These are phyloP conservation scores for Fusarium oxysporum DNA, from an alignment of 2,329 filamentous ascomycete genomes.

Conservation along the genomic window DNA sequence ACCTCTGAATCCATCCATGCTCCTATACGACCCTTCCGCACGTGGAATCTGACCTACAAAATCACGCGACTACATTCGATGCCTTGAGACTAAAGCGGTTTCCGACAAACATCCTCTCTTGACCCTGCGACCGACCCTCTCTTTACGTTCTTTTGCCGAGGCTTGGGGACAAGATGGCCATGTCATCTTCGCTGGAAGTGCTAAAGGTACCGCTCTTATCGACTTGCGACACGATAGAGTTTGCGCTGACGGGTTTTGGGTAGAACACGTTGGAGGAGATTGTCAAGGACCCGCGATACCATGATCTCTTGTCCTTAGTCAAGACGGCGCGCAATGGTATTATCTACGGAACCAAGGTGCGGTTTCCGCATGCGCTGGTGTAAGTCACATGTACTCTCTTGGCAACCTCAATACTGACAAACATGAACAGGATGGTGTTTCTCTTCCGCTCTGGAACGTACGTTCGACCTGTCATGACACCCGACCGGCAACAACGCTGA, in stretches of 20 bases:
- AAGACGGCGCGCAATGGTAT: slow-evolving; percentile 97
- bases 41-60: slow-evolving; percentile 3
- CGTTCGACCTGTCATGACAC: slow-evolving; percentile 48
- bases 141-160: slow-evolving; percentile 35
- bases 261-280: slow-evolving; percentile 80
- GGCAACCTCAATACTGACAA: slow-evolving; percentile 31
- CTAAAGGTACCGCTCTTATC: slow-evolving; percentile 43
- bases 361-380: slow-evolving; percentile 97
- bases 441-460: slow-evolving; percentile 93
- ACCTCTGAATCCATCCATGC: slow-evolving; percentile 5
- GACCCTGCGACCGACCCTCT: slow-evolving; percentile 21
- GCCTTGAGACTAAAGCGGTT: slow-evolving; percentile 13
- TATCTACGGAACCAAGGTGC: slow-evolving; percentile 96
- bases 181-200: slow-evolving; percentile 44
- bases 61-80: slow-evolving; percentile 33
- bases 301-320: slow-evolving; percentile 84
- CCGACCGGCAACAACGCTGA: slow-evolving; percentile 30
- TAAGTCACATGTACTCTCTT: slow-evolving; percentile 46
- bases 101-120: slow-evolving; percentile 8
- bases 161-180: slow-evolving; percentile 43
- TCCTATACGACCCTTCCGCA: slow-evolving; percentile 11
- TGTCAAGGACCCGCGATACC: slow-evolving; percentile 84
- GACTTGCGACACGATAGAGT: background rate
- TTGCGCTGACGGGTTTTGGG: slow-evolving; percentile 22
- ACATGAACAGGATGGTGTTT: slow-evolving; percentile 81